These are phyloP conservation scores for Orbilia brochopaga DNA, from an alignment of 2,329 filamentous ascomycete species.

Conservation along the genomic window DNA sequence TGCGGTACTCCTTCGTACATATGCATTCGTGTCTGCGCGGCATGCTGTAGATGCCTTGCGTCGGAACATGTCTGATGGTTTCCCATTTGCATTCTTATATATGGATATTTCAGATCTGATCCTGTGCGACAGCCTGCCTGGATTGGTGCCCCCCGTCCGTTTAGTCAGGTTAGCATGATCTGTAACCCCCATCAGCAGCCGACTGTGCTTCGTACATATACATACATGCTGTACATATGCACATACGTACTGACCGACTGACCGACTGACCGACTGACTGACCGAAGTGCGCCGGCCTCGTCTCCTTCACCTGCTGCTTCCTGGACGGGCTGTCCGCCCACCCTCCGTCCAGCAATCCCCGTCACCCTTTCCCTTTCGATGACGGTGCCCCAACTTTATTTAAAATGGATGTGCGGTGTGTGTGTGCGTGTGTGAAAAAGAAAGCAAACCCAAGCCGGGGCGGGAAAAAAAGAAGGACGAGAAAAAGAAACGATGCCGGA, in stretches of 20 bases:
- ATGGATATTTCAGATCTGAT: slow-evolving; percentile 1
- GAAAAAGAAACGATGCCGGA: background rate
- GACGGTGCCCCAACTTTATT: slow-evolving; percentile 50
- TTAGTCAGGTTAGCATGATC: slow-evolving; percentile 6
- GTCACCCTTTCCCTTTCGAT: slow-evolving; percentile 23
- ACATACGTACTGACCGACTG: no score
- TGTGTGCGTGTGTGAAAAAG: slow-evolving; percentile 9
- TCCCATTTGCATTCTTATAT: no score
- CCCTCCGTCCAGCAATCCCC: background rate
- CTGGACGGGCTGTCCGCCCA: background rate
- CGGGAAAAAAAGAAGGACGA: slow-evolving; percentile 5
- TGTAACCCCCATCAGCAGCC: background rate
- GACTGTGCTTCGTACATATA: no score
- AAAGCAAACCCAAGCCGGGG: slow-evolving; percentile 20
- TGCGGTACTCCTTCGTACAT: no score
- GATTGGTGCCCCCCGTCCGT: slow-evolving; percentile 3
- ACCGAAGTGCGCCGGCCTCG: slow-evolving; percentile 9
- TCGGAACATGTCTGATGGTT: no score
- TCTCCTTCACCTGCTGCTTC: slow-evolving; percentile 24
- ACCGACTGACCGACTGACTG: background rate
- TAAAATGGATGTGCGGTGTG: slow-evolving; percentile 4
- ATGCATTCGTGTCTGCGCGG: no score
- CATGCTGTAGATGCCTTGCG: no score
- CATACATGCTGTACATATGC: no score
- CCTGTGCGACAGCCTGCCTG: slow-evolving; percentile 2